These are phyloP conservation scores for Geotrichum aggregatum DNA, from an alignment of 1,139 yeast species.

Conservation along the genomic window DNA sequence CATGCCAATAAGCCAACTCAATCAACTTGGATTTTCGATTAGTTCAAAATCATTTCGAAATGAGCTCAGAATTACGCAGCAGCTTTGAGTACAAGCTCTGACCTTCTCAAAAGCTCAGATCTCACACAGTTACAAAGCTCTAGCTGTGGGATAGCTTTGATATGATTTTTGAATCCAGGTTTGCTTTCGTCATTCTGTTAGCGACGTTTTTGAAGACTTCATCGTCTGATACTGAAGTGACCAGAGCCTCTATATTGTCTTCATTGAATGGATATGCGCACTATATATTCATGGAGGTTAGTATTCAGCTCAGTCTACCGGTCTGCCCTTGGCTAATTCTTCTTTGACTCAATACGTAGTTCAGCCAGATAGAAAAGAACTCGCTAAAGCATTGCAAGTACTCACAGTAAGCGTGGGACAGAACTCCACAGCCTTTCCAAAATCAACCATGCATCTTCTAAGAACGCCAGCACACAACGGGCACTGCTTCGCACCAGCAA, in stretches of 20 bases:
- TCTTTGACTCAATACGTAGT: not conserved
- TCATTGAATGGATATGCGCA: slow-evolving; percentile 40
- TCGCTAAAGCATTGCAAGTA: too few relatives aligned
- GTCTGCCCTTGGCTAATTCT: too few relatives aligned
- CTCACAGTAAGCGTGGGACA: slow-evolving; percentile 33
- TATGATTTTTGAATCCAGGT: slow-evolving; percentile 19
- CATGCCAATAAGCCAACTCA: too few relatives aligned
- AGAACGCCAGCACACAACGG: slow-evolving; percentile 35
- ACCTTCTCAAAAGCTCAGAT: too few relatives aligned
- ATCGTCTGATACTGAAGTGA: slow-evolving; percentile 21
- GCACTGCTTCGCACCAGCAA: slow-evolving; percentile 24
- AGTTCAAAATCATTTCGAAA: not conserved
- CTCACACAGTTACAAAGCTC: too few relatives aligned
- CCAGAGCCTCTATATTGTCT: slow-evolving; percentile 16
- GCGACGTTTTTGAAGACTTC: slow-evolving; percentile 27
- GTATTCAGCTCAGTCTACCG: too few relatives aligned
- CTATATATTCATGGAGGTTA: too few relatives aligned
- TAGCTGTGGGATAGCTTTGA: slow-evolving; percentile 5
- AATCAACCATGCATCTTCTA: slow-evolving; percentile 37
- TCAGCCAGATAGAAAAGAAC: not conserved
- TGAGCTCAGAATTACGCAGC: not conserved
- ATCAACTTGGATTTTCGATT: too few relatives aligned
- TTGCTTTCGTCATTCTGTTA: slow-evolving; percentile 25
- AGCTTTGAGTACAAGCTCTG: too few relatives aligned
- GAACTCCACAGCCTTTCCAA: slow-evolving; percentile 37